Base-by-base conservation (phyloP, 345 rosid genomes). In the Linum lewisii region DNA sequence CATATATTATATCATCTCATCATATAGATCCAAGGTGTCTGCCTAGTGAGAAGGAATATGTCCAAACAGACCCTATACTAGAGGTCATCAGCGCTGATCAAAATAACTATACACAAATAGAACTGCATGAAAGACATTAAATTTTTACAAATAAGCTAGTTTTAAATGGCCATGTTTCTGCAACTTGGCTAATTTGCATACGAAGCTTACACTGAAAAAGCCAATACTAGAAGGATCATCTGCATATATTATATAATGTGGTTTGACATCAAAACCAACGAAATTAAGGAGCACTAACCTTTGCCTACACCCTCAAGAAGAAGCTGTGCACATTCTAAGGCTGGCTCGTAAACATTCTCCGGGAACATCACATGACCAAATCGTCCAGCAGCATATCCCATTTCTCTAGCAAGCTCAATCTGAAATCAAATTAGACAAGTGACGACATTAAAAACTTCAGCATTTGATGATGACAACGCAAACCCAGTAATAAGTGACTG, bases 321-420 rank as follows among this genome's bases (percentile, higher is more conserved):
- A 73, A 82, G 92, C 67, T 93, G 88, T 24, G 95, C 90, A 74
- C 97, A 87, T 71, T 80, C 84, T 59, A 89, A 74, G 37, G 95
- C 95, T 69, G 99, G 99, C 77, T 89, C 94, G 47, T 89, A 76
- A 69, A 84, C 97, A 81, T 93, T 93, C 79, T 93, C 99, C 53
- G 97, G 99, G 71, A 93, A 93, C 97, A 93, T 93, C 45, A 93
- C 90, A 71, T 89, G 99, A 59, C 99, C 99, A 65, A 74, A 93
- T 85, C 97, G 84, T 62, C 95, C 94, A 72, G 90, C 91, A 80
- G 97, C 81, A 77, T 89, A 89, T 45, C 97, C 99, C 88, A 89
- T 79, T 62, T 86, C 99, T 77, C 92, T 79, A 63, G 97, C 95
- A 63, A 93, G 92, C 84, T 93, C 97, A 77, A 80, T 84, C 99